Base-by-base conservation (phyloP, 164 flowering plant genomes). In the Magnolia sinica region DNA sequence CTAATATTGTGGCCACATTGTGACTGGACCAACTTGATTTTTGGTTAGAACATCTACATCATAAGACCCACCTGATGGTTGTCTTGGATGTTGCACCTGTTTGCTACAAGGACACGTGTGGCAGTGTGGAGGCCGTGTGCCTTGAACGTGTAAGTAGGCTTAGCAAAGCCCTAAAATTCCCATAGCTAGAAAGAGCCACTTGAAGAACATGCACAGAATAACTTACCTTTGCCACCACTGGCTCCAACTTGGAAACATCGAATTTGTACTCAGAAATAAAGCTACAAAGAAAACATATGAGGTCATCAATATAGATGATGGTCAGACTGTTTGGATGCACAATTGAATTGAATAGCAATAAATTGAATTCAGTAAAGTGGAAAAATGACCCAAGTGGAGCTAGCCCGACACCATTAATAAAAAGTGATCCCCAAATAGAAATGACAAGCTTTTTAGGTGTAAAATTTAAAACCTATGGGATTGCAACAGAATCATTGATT, bases 171-270 rank as follows among this genome's bases (percentile, higher is more conserved):
- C 45, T 70, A 7, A 37, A 45, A 70, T n/a, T 49, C 23, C 14
- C 13, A n/a, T 50, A 45, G 24, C 27, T 22, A 8, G 23, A 31
- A 24, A 70, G 52, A 37, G 45, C 45, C 45, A 37, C 45, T 45
- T 27, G 65, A 73, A 50, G 72, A 71, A 49, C 72, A n/a, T 14
- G 37, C 14, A 64, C 14, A 20, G 45, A 49, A 76, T 70, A 24
- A 78, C 88, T 73, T 78, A 91, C 99, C 97, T 96, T 96, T 64
- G 99, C 99, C 49, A 96, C 99, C 86, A 96, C 64, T 0, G 99
- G 98, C 81, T 96, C 99, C 87, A 96, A 77, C 83, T 93, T 93
- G 78, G 99, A 91, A 77, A 94, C 78, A 72, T 96, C 95, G 76
- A 96, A 90, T 82, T 89, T 88, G 80, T 94, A 94, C 81, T 93